phyloP scores from a whole-genome alignment of 106 monocot species.

The Dioscorea alata region DNA sequence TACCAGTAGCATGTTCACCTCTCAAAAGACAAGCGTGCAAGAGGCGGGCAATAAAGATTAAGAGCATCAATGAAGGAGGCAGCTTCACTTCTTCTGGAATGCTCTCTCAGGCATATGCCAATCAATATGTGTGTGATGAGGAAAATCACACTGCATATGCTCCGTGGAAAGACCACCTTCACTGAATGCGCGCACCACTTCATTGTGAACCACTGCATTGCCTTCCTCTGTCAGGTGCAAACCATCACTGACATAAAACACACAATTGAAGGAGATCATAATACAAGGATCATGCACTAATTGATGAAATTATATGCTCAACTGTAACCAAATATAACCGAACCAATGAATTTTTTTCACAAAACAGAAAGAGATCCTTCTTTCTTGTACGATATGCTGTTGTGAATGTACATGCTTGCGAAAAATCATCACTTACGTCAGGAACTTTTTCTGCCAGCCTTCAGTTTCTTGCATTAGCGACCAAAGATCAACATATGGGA shows the following conservation, averaged over 20 bases:
- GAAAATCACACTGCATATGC: constrained; percentile 78
- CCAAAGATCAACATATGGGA: constrained; percentile 77
- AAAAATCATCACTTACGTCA: constrained; percentile 41
- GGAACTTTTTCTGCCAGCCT: constrained; percentile 72
- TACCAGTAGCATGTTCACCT: too few species aligned
- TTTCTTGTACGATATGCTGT: too few species aligned
- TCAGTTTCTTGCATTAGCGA: constrained; percentile 69
- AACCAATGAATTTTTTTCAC: too few species aligned
- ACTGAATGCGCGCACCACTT: constrained; percentile 48
- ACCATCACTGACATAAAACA: constrained; percentile 49
- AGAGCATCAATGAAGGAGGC: too few species aligned
- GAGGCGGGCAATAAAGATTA: too few species aligned
- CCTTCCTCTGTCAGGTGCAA: constrained; percentile 85
- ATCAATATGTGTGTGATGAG: constrained; percentile 69
- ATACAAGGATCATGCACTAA: too few species aligned
- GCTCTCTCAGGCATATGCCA: constrained; percentile 29
- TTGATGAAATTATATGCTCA: too few species aligned
- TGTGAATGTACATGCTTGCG: too few species aligned
- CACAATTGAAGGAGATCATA: too few species aligned
- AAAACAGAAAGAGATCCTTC: too few species aligned
- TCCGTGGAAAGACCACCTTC: constrained; percentile 39
- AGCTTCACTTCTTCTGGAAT: constrained; percentile 14
- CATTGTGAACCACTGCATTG: constrained; percentile 61
- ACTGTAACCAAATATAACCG: too few species aligned
- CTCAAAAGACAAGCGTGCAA: too few species aligned